These are phyloP conservation scores for Aspergillus incahuasiensis DNA, from an alignment of 495 filamentous ascomycete species.

Conservation along the genomic window DNA sequence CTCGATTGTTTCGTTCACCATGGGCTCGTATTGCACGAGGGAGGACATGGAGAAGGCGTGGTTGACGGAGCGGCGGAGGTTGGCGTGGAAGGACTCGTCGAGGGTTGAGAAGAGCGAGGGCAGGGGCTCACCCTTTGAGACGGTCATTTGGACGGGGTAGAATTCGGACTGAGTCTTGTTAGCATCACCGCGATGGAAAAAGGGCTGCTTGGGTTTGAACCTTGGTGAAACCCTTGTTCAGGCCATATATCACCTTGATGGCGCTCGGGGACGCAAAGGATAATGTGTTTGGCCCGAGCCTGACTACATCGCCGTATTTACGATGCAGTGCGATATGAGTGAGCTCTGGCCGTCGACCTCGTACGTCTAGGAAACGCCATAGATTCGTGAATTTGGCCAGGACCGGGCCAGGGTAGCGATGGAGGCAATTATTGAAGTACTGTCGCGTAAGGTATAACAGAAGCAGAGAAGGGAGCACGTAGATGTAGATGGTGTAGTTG, in stretches of 20 bases:
- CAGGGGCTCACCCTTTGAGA: conserved; percentile 58
- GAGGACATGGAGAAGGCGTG: conserved; percentile 70
- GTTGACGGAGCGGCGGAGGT: conserved; percentile 65
- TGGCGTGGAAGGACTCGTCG: conserved; percentile 68
- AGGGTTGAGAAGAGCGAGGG: conserved; percentile 75
- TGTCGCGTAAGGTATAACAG: not conserved
- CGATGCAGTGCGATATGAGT: conserved; percentile 63
- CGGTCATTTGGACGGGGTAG: conserved; percentile 63
- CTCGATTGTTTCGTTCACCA: conserved; percentile 55
- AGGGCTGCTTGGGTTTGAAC: conserved; percentile 34
- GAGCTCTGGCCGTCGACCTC: conserved; percentile 54
- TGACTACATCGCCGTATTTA: conserved; percentile 67
- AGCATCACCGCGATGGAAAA: not conserved
- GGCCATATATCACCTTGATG: conserved; percentile 69
- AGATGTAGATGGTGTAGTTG: conserved; percentile 5
- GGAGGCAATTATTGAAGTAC: conserved; percentile 6
- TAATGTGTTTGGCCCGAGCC: conserved; percentile 58
- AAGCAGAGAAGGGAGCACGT: not conserved
- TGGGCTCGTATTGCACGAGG: conserved; percentile 68
- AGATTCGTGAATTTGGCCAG: conserved; percentile 62
- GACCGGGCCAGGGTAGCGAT: conserved; percentile 53
- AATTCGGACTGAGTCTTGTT: conserved; percentile 54
- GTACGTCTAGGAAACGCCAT: conserved; percentile 67
- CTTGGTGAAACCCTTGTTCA: conserved; percentile 80
- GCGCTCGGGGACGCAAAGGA: conserved; percentile 64